A percentile compares a stretch with the other conserved stretches of the same genome.
Conservation (phyloP, 2,329 filamentous ascomycete species). For the Aspergillus costaricaensis region DNA sequence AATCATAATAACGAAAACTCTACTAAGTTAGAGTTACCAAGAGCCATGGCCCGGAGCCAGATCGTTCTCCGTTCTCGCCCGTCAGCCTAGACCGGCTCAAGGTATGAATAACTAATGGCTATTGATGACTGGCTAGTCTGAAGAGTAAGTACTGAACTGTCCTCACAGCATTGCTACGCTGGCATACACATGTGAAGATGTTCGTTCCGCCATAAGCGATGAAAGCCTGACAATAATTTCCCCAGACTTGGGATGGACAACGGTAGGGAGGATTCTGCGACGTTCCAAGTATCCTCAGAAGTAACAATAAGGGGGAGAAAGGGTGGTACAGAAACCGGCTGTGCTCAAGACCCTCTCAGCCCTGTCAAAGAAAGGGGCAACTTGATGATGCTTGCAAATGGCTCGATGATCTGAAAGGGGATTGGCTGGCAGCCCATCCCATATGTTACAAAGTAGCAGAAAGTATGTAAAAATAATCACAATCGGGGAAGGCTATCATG, state of each 20-base stretch:
- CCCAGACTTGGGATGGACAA: background rate
- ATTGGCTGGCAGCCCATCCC: conserved; percentile 6
- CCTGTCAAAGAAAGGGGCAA: conserved; percentile 3
- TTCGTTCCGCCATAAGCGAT: conserved; percentile 9
- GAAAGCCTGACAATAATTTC: background rate
- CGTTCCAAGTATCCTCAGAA: background rate
- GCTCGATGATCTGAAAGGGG: background rate
- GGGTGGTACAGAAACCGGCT: background rate
- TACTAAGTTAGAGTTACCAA: conserved; percentile 11
- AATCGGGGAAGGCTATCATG: background rate
- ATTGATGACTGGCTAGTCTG: background rate
- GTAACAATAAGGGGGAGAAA: background rate
- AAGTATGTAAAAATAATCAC: too few species aligned
- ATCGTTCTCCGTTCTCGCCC: conserved; percentile 16
- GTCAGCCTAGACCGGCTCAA: conserved; percentile 3
- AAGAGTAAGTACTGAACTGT: background rate
- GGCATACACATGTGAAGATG: background rate
- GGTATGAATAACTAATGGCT: background rate
- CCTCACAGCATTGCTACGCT: conserved; percentile 5
- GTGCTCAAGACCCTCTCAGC: background rate
- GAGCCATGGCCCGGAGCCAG: conserved; percentile 10
- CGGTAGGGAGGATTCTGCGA: background rate
- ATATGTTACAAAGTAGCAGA: background rate
- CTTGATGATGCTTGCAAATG: background rate
- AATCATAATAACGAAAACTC: conserved; percentile 2